Base-by-base conservation (phyloP, 768 basidiomycete species). In the Trametes cubensis region DNA sequence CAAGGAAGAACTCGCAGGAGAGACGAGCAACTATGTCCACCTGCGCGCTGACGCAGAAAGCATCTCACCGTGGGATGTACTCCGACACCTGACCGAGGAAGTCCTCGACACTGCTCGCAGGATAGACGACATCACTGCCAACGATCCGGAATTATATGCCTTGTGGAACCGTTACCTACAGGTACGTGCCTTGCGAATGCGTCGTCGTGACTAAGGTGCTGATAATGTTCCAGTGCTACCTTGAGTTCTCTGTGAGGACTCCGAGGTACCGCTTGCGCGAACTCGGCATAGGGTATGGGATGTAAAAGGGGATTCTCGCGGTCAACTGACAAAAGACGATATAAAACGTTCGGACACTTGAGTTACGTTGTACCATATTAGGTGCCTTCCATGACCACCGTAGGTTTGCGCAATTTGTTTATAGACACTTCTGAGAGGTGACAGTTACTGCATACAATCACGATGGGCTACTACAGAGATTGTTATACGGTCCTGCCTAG, bases 1-100 rank as follows among this genome's bases (percentile, higher is more conserved):
- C 62, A 67, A 67, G 50, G 67, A 67, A 26, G 64, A 65, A 23
- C 42, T 67, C 0, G 67, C 61, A 15, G 67, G 67, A 6, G 67
- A 67, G 41, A 60, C 57, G 1, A 62, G 30, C 47, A 67, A 62
- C 42, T 67, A 67, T 44, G 60, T 67, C 7, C 64, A 65, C 45
- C 52, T 65, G 13, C 67, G 67, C 28, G 63, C 67, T 0, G 46
- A 51, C 8, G 62, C 59, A 1, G 59, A 60, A 20, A 51, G 55
- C 25, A 11, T 58, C 14, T 56, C 64, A 2, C 45, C 57, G 1
- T 53, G 49, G 51, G 56, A 60, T 11, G 61, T 60, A 13, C 59
- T 67, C 1, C 58, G 41, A 8, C 55, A 46, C 8, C 55, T 67
- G 4, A 63, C 50, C 11, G 58, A 58, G 34, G 67, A 67, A 38